These are phyloP conservation scores for Cairneyella variabilis DNA, from an alignment of 495 filamentous ascomycete genomes.

Conservation along the genomic window DNA sequence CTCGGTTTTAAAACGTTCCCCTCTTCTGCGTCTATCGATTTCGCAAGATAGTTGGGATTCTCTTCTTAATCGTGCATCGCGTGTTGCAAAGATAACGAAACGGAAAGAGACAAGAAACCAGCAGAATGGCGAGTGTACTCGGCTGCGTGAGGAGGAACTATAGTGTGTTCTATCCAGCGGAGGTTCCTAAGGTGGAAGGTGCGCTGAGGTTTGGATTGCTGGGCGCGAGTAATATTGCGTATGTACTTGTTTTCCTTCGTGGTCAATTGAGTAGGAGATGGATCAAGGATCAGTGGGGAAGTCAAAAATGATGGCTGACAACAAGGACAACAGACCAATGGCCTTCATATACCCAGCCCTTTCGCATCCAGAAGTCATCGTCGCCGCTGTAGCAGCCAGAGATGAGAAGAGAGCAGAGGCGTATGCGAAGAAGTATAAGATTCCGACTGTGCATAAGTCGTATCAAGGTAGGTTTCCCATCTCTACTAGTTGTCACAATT, in stretches of 20 bases:
- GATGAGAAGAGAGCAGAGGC: constrained; percentile 45
- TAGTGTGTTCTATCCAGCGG: too few relatives aligned
- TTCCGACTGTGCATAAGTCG: constrained; percentile 46
- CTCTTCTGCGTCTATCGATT: too few relatives aligned
- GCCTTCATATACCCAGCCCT: constrained; percentile 54
- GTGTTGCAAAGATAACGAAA: too few relatives aligned
- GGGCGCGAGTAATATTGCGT: neutral
- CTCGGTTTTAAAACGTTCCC: too few relatives aligned
- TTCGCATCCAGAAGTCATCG: constrained; percentile 54
- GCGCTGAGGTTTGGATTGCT: neutral
- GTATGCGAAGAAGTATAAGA: constrained; percentile 55
- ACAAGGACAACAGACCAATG: constrained; percentile 36
- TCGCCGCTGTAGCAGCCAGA: constrained; percentile 57
- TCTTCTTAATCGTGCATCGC: too few relatives aligned
- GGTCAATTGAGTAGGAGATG: neutral
- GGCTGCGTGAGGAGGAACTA: too few relatives aligned
- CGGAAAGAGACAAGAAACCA: too few relatives aligned
- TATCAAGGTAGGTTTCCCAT: constrained; percentile 38
- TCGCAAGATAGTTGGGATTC: too few relatives aligned
- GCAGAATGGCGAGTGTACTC: too few relatives aligned
- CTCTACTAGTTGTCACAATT: constrained; percentile 34
- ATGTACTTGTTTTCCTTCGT: neutral
- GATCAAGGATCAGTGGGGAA: neutral
- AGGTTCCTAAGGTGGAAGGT: neutral
- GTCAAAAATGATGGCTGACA: neutral